Base-by-base conservation (phyloP, 2,329 filamentous ascomycete genomes). In the Colletotrichum spinosum region DNA sequence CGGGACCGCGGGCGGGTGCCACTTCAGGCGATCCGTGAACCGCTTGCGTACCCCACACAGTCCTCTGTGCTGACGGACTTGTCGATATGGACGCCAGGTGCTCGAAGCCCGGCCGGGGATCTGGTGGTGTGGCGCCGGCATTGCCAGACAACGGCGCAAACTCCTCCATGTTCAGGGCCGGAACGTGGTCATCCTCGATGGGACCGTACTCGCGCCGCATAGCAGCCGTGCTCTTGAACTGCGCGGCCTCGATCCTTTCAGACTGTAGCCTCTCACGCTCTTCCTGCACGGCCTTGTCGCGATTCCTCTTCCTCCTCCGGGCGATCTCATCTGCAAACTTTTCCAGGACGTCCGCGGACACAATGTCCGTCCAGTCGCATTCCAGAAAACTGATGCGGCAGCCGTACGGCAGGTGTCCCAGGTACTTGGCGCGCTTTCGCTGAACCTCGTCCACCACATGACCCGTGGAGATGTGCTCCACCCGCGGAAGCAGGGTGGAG, bases 351-450 rank as follows among this genome's bases (percentile, higher is more conserved):
- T 92, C 90, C 1, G 89, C 84, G 3, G 89, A 85, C 6, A 97
- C 92, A 42, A 96, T 92, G 70, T 97, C 94, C 3, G 92, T 94
- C 94, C 94, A 97, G 76, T 97, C 94, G 73, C 94, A 97, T 78
- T 97, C 94, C 1, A 97, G 78, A 72, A 97, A 97, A 69, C 86
- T 93, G 46, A 97, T 92, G 69, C 97, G 91, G 75, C 94, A 97
- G n/a, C 94, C 94, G 55, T 92, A 89, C 0, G 94, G 94, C 6
- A 97, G 84, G 76, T 97, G 94, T 1, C 88, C 88, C 3, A 97
- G 85, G 69, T 97, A 97, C 75, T 96, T 97, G 60, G 92, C 90
- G 38, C 93, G 88, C 74, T 92, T 94, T 51, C 94, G 88, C 57
- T 97, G 77, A 13, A 90, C 89, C 72, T 97, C 94, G 70, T 97